Evolutionary conservation across 371 early-diverging fungal genomes (phyloP), one percentile per base, ranked within the genome.

Genomic region (Zychaea mexicana): DNA sequence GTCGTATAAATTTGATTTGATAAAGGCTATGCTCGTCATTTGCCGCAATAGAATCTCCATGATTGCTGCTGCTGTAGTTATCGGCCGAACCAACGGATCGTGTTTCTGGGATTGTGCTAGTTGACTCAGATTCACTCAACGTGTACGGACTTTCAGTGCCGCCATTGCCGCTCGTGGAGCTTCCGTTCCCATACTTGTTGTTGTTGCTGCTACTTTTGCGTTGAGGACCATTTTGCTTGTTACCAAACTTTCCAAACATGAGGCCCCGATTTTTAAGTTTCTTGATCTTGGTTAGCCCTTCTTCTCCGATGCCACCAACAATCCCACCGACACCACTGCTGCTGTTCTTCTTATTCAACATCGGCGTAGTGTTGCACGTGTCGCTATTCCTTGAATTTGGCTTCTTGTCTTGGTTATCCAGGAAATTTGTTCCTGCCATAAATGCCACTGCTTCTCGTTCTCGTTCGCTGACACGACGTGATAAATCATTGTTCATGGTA

Each of bases 401-500:
- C n/a, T 49, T 52, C 10, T 52, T 58, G 4, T 38, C 59, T n/a
- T 27, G 17, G 10, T 33, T n/a, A 45, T 58, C 59, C 45, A 70
- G 28, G 55, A 72, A 72, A 39, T 52, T 54, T 15, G 74, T 74
- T 17, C 70, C 66, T 8, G 70, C 74, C 61, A 74, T 70, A 52
- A 74, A 61, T n/a, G 79, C 82, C 22, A 70, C 72, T 1, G 79
- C 74, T 56, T 82, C 79, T 27, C 77, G 77, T 60, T 82, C 82
- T 27, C 73, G 67, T 57, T 82, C 79, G 21, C 67, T 79, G 17
- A 82, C 70, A 31, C 82, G 76, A 27, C 82, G 71, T 32, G 84
- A 81, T 42, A 87, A 67, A 52, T 84, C 83, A 57, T 87, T 87
- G 65, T 87, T 87, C 39, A 87, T 71, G 17, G 74, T 70, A 1